phyloP scores from a whole-genome alignment of 2,329 filamentous ascomycete genomes.

The Calonectria hawksworthii region DNA sequence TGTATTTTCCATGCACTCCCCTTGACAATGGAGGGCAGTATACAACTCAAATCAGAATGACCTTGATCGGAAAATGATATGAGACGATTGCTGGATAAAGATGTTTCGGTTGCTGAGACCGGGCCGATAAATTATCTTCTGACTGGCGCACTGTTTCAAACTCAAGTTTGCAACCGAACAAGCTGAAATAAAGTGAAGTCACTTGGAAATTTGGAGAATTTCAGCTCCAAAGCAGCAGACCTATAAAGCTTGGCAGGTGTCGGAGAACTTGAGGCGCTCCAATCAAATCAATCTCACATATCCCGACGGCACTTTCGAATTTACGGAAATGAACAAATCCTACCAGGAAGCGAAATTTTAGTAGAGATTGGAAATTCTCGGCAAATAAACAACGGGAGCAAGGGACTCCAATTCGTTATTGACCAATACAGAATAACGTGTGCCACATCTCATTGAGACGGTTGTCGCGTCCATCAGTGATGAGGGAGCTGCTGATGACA shows the following conservation, averaged over 20 bases:
- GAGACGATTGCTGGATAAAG: not conserved
- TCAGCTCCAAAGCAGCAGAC: not conserved
- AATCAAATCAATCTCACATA: too few relatives aligned
- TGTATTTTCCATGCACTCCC: not conserved
- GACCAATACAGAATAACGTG: not conserved
- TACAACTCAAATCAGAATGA: not conserved
- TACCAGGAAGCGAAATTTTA: not conserved
- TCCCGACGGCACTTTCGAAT: not conserved
- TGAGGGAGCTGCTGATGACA: not conserved
- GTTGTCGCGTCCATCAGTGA: not conserved
- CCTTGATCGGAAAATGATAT: not conserved
- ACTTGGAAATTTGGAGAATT: not conserved
- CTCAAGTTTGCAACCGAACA: not conserved
- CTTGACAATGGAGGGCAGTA: not conserved
- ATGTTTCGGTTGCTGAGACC: not conserved
- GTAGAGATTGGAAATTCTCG: not conserved
- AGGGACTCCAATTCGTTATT: not conserved
- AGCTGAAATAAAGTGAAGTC: not conserved
- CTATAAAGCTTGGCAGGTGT: too few relatives aligned
- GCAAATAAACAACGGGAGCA: not conserved
- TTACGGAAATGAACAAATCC: not conserved
- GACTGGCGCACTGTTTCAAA: not conserved
- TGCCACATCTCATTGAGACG: not conserved
- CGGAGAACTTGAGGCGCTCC: too few relatives aligned
- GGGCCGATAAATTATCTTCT: not conserved